phyloP scores from a whole-genome alignment of 768 basidiomycete genomes.

The Hygrophorus pudorinus region DNA sequence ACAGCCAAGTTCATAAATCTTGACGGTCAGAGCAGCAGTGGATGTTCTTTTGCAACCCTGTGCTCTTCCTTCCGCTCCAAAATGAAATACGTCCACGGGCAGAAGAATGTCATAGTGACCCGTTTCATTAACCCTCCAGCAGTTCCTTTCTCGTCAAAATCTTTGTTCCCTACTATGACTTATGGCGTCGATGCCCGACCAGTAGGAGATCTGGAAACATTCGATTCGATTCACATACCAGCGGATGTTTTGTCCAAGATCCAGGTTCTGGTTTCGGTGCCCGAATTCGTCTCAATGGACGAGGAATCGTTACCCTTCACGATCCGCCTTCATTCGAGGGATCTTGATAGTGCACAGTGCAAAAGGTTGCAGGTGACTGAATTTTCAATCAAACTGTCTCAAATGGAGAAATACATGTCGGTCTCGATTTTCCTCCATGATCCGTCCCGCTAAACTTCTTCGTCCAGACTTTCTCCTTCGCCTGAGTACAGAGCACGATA shows the following conservation, averaged over 20 bases:
- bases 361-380: conserved; percentile 45
- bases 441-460: conserved; percentile 3
- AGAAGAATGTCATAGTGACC: conserved; percentile 34
- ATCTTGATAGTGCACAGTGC: conserved; percentile 37
- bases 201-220: conserved; percentile 9
- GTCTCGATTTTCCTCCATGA: conserved; percentile 9
- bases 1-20: conserved; percentile 46
- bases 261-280: conserved; percentile 54
- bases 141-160: conserved; percentile 23
- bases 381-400: conserved; percentile 48
- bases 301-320: conserved; percentile 42
- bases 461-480: conserved; percentile 31
- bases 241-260: conserved; percentile 48
- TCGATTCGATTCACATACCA: conserved; percentile 29
- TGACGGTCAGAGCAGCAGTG: conserved; percentile 28
- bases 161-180: conserved; percentile 24
- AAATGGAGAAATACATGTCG: conserved; percentile 61
- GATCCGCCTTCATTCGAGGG: conserved; percentile 50
- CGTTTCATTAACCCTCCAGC: conserved; percentile 42
- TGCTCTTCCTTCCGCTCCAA: conserved; percentile 49
- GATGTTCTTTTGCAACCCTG: conserved; percentile 38
- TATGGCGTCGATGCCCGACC: conserved; percentile 34
- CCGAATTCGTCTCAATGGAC: conserved; percentile 39
- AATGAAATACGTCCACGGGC: conserved; percentile 29
- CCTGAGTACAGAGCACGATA: conserved; percentile 31